These are phyloP conservation scores for Panellus pusillus DNA, from an alignment of 768 basidiomycete genomes.

Conservation along the genomic window DNA sequence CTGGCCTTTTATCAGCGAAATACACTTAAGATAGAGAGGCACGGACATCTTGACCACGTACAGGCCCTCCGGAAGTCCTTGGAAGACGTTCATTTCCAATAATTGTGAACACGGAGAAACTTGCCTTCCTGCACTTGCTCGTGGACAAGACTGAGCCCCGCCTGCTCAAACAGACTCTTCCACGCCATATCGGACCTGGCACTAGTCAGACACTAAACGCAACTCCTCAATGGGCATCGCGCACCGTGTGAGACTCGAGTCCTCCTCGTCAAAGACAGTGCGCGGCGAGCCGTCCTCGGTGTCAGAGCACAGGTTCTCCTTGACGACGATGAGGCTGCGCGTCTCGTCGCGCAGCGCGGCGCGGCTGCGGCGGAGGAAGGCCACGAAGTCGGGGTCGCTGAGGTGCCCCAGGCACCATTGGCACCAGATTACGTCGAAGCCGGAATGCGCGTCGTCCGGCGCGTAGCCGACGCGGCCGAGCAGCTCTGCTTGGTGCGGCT, in stretches of 20 bases:
- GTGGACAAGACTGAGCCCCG: conserved; percentile 68
- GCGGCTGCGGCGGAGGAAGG: conserved; percentile 68
- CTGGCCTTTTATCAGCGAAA: conserved; percentile 7
- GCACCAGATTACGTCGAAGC: conserved; percentile 92
- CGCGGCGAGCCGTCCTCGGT: conserved; percentile 44
- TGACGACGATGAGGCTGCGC: conserved; percentile 75
- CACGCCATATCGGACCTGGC: conserved; percentile 81
- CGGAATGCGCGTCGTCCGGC: conserved; percentile 47
- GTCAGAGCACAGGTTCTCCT: conserved; percentile 86
- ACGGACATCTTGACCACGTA: conserved; percentile 83
- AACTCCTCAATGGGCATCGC: background rate
- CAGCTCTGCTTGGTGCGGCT: conserved; percentile 44
- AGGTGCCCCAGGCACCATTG: conserved; percentile 97
- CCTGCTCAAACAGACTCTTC: conserved; percentile 70
- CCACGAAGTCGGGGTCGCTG: conserved; percentile 70
- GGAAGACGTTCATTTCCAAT: too few species aligned
- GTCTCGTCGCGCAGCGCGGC: conserved; percentile 53
- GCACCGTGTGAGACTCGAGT: conserved; percentile 89
- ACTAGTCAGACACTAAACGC: conserved; percentile 1
- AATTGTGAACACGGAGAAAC: too few species aligned
- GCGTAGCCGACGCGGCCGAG: conserved; percentile 69
- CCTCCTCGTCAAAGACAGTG: conserved; percentile 75
- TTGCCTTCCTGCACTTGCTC: conserved; percentile 77
- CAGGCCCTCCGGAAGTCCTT: conserved; percentile 65
- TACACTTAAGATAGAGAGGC: background rate